Percentiles rank a stretch among this genome's conserved stretches.
Conservation (phyloP, 345 rosid genomes). For the Murraya paniculata region DNA sequence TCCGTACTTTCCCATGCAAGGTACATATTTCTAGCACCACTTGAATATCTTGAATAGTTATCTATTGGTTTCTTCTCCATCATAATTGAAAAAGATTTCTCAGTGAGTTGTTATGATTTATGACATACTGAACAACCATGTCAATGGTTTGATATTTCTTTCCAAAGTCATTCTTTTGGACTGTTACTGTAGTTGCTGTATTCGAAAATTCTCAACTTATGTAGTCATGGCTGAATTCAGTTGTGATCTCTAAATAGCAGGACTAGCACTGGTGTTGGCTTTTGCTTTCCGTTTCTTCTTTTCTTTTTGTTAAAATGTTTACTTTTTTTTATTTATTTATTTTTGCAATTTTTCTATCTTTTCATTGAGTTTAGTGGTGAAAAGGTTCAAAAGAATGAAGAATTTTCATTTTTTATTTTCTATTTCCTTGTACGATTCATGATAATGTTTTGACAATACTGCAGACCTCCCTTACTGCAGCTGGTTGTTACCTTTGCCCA, state of each 20-base stretch:
- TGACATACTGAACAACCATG: not conserved
- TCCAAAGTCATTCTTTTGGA: not conserved
- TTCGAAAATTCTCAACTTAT: not conserved
- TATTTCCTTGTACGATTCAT: not conserved
- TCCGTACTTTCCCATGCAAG: constrained; percentile 71
- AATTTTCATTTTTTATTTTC: not conserved
- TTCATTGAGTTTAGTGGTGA: not conserved
- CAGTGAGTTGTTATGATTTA: not conserved
- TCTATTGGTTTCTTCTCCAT: constrained; percentile 2
- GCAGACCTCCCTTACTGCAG: constrained; percentile 85
- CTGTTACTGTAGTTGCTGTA: not conserved
- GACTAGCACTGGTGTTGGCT: not conserved
- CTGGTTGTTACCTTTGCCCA: constrained; percentile 93
- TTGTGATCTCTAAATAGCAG: not conserved
- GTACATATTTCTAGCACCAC: constrained; percentile 33
- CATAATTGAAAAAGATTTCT: not conserved
- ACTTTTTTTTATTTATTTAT: no score
- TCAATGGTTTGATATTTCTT: not conserved
- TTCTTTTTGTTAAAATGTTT: not conserved
- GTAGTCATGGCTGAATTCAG: not conserved
- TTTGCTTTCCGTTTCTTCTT: not conserved
- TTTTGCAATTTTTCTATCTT: no score
- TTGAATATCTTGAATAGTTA: constrained; percentile 10
- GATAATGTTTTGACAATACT: constrained; percentile 18
- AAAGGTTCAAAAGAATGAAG: not conserved